Evolutionary conservation across 1,284 basidiomycete species (phyloP).

Genomic region (Ustilago curta): DNA sequence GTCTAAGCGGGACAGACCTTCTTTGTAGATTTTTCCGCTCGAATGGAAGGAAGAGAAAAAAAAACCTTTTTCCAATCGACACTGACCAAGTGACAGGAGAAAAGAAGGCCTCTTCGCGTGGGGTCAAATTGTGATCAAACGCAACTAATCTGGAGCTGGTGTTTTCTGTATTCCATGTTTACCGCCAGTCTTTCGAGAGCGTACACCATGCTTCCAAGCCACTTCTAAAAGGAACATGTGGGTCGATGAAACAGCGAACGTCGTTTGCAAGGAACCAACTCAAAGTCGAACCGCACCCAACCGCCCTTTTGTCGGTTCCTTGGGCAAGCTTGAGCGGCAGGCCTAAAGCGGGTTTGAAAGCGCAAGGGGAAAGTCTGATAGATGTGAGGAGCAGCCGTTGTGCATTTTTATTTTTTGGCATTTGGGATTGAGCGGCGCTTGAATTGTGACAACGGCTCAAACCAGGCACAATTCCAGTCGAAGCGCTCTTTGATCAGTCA

Average conservation of each 20-base stretch:
- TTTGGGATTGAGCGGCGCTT: constrained; percentile 2
- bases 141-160: no score
- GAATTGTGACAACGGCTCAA: background rate
- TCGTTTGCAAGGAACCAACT: no score
- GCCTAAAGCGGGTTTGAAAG: constrained; percentile 3
- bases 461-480: background rate
- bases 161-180: background rate
- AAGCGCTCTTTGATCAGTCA: background rate
- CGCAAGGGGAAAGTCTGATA: constrained; percentile 12
- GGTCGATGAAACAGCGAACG: no score
- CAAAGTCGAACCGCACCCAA: no score
- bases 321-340: background rate
- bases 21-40: constrained; percentile 33
- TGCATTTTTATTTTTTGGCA: background rate
- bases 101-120: no score
- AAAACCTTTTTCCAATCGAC: no score
- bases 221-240: no score
- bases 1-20: constrained; percentile 11
- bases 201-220: no score
- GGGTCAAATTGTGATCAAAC: no score
- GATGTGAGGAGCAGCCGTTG: constrained; percentile 3
- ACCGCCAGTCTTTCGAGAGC: no score
- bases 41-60: background rate
- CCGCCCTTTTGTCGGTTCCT: no score
- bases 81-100: no score